Percentiles rank a stretch among this genome's conserved stretches.
These are phyloP conservation scores for Oidiodendron maius DNA, from an alignment of 495 filamentous ascomycete genomes.

Conservation along the genomic window DNA sequence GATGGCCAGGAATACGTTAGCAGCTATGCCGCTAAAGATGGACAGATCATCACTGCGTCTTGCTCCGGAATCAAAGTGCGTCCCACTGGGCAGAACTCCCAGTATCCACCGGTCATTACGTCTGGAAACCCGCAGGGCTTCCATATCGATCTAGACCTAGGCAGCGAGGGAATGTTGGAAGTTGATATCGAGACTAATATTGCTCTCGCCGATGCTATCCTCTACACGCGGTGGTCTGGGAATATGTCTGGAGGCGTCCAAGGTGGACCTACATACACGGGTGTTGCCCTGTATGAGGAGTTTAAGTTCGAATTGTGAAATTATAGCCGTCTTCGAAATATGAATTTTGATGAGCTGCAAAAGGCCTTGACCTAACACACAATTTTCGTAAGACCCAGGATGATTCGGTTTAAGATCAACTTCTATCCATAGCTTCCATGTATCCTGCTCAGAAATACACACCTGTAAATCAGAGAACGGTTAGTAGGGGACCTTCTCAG, in stretches of 20 bases:
- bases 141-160: constrained; percentile 11
- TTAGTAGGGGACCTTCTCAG: too few relatives aligned
- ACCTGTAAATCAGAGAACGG: too few relatives aligned
- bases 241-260: constrained; percentile 1
- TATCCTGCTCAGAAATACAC: too few relatives aligned
- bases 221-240: constrained; percentile 7
- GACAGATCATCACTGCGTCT: background rate
- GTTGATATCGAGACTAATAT: constrained; percentile 1
- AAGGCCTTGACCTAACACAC: too few relatives aligned
- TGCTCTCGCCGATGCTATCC: background rate
- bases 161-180: constrained; percentile 2
- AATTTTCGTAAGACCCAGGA: too few relatives aligned
- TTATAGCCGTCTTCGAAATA: too few relatives aligned
- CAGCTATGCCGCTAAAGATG: background rate
- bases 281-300: constrained; percentile 6
- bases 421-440: too few relatives aligned
- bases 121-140: constrained; percentile 9
- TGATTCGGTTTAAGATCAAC: too few relatives aligned
- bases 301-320: too few relatives aligned
- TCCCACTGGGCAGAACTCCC: background rate
- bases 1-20: background rate
- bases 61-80: background rate
- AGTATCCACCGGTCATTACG: constrained; percentile 12
- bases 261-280: background rate
- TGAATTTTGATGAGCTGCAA: too few relatives aligned